phyloP scores from a whole-genome alignment of 2,329 filamentous ascomycete species.

The Pseudofabraea citricarpa region DNA sequence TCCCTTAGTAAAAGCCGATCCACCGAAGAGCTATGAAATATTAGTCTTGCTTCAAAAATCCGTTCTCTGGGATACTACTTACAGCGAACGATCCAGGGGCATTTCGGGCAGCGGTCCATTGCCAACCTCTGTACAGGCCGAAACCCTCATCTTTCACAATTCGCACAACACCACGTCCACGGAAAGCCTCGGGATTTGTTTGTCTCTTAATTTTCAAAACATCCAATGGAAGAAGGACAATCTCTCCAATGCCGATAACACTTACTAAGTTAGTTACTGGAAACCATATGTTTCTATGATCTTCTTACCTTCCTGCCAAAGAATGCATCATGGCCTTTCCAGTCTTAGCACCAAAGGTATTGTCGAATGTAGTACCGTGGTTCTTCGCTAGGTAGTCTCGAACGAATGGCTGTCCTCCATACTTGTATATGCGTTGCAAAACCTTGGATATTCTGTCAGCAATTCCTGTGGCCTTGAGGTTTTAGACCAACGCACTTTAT shows the following conservation, averaged over 20 bases:
- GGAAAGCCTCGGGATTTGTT: conserved; percentile 97
- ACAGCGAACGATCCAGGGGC: conserved; percentile 95
- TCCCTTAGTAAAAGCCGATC: conserved; percentile 95
- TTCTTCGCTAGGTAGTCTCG: conserved; percentile 81
- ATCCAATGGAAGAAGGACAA: conserved; percentile 88
- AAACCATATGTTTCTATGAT: conserved; percentile 2
- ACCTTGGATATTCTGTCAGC: conserved; percentile 43
- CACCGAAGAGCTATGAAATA: conserved; percentile 74
- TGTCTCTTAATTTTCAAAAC: conserved; percentile 99
- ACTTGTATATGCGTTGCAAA: conserved; percentile 97
- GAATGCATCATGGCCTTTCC: conserved; percentile 99
- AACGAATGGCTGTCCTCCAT: conserved; percentile 92
- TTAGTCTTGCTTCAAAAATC: conserved; percentile 11
- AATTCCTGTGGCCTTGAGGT: background rate
- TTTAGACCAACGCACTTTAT: conserved; percentile 60
- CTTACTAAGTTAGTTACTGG: conserved; percentile 41
- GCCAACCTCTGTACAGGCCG: conserved; percentile 91
- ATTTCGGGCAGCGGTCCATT: conserved; percentile 96
- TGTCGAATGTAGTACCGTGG: conserved; percentile 80
- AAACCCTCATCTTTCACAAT: conserved; percentile 94
- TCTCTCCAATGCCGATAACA: conserved; percentile 95
- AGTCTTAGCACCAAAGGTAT: conserved; percentile 89
- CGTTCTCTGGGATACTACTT: conserved; percentile 34
- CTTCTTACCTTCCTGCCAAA: conserved; percentile 74
- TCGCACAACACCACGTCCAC: conserved; percentile 82